Conservation (phyloP, 2,329 filamentous ascomycete species). For the Colletotrichum filicis region DNA sequence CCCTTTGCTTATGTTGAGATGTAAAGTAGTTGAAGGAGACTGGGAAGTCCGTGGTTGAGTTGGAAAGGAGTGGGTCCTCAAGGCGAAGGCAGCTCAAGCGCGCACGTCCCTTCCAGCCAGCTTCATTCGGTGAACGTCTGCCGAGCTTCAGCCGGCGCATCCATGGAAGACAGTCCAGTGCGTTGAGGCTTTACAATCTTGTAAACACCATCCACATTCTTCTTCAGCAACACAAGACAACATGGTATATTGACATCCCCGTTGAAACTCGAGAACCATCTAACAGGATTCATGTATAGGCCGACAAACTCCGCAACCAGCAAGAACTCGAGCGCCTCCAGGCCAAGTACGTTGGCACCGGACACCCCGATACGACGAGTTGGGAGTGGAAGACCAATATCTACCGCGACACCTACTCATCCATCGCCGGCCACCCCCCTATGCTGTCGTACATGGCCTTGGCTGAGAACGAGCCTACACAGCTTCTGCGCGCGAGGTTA, state of each 20-base stretch:
- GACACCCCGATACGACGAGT: constrained; percentile 95
- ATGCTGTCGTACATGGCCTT: constrained; percentile 90
- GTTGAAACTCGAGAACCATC: no score
- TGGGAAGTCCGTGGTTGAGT: constrained; percentile 12
- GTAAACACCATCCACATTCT: background rate
- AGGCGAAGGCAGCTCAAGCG: background rate
- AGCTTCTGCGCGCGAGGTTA: constrained; percentile 82
- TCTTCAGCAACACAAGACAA: background rate
- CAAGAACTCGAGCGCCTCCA: constrained; percentile 98
- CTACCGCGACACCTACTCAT: constrained; percentile 90
- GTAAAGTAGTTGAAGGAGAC: background rate
- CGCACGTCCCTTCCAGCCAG: constrained; percentile 2
- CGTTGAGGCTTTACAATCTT: background rate
- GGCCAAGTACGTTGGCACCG: constrained; percentile 94
- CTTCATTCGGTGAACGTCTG: background rate
- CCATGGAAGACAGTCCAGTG: background rate
- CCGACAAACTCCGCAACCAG: constrained; percentile 96
- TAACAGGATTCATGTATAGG: constrained; percentile 58
- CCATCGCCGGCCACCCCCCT: constrained; percentile 89
- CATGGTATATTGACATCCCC: constrained; percentile 6
- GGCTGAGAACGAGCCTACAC: constrained; percentile 85
- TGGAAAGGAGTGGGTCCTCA: background rate
- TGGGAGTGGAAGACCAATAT: constrained; percentile 99
- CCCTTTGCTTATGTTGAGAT: background rate
- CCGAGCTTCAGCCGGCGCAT: constrained; percentile 35